phyloP scores from a whole-genome alignment of 257 asterid species.

The Catharanthus roseus region DNA sequence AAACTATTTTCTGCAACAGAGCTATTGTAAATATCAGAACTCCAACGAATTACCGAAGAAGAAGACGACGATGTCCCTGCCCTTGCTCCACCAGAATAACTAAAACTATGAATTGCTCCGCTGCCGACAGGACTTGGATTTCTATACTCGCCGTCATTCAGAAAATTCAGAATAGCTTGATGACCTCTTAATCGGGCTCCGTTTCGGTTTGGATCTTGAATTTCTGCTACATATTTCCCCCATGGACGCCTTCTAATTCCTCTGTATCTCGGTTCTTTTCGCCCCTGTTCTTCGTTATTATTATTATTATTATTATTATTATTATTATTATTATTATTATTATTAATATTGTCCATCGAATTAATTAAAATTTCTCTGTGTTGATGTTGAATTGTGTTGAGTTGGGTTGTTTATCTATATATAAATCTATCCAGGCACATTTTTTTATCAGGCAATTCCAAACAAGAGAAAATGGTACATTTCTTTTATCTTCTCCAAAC shows the following conservation, averaged over 20 bases:
- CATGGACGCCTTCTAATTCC: conserved; percentile 80
- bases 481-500: no score
- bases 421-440: no score
- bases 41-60: not conserved
- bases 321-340: no score
- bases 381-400: not conserved
- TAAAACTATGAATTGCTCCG: not conserved
- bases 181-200: conserved; percentile 79
- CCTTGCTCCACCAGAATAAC: not conserved
- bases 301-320: no score
- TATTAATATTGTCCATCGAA: no score
- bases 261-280: conserved; percentile 41
- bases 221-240: conserved; percentile 89
- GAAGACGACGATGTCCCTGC: no score
- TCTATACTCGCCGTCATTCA: conserved; percentile 55
- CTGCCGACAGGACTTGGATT: not conserved
- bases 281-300: conserved; percentile 22
- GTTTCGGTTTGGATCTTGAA: conserved; percentile 61
- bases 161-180: conserved; percentile 77
- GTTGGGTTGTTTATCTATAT: not conserved
- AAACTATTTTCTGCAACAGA: not conserved
- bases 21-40: not conserved
- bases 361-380: not conserved
- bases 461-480: no score
- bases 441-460: no score